Evolutionary conservation across 208 protist species (phyloP).

Genomic region (Strigomonas culicis): DNA sequence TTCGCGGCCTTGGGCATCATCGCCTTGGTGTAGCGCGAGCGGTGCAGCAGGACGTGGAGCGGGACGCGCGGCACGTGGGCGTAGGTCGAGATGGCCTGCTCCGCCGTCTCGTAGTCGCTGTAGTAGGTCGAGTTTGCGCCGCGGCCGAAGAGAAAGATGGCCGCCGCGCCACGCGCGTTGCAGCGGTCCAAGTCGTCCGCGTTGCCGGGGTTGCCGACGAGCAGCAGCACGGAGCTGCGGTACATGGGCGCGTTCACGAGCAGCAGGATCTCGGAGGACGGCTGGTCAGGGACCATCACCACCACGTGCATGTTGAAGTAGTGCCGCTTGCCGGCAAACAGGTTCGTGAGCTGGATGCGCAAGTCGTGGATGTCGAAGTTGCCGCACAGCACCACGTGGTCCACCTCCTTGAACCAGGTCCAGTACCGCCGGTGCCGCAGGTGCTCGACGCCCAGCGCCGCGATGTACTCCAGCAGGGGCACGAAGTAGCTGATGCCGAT

Average conservation of each 20-base stretch:
- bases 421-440: conserved; percentile 24
- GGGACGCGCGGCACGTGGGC: conserved; percentile 22
- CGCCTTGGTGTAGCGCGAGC: conserved; percentile 33
- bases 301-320: conserved; percentile 32
- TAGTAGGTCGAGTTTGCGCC: conserved; percentile 36
- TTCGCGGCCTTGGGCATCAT: conserved; percentile 25
- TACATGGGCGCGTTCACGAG: conserved; percentile 37
- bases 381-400: conserved; percentile 30
- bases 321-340: conserved; percentile 26
- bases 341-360: conserved; percentile 34
- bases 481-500: conserved; percentile 33
- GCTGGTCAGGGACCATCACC: conserved; percentile 23
- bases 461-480: conserved; percentile 30
- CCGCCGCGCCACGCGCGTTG: conserved; percentile 34
- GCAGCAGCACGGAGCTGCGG: conserved; percentile 24
- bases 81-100: conserved; percentile 21
- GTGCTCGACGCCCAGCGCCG: conserved; percentile 28
- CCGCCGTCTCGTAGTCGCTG: conserved; percentile 29
- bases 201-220: conserved; percentile 25
- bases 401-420: conserved; percentile 29
- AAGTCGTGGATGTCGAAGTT: conserved; percentile 28
- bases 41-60: conserved; percentile 30
- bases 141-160: conserved; percentile 28
- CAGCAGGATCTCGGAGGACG: conserved; percentile 24
- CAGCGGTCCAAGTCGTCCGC: conserved; percentile 27